These are phyloP conservation scores for Kodamaea derodonti DNA, from an alignment of 1,139 yeast genomes.

Conservation along the genomic window DNA sequence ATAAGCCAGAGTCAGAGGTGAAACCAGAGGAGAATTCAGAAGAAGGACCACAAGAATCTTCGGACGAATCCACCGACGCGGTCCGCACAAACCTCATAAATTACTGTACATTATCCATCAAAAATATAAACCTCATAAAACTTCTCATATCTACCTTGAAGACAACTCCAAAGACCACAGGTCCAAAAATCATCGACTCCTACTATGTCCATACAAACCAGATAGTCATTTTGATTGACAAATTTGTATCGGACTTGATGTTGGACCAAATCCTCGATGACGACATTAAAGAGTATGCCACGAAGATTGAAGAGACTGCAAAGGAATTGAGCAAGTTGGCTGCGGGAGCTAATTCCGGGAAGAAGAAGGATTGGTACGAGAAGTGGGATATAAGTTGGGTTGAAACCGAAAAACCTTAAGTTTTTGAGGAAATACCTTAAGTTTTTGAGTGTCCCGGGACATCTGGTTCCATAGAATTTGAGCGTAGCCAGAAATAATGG, in stretches of 20 bases:
- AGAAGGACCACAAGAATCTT: slow-evolving; percentile 19
- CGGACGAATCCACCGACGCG: slow-evolving; percentile 17
- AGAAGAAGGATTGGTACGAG: slow-evolving; percentile 48
- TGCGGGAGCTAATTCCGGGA: slow-evolving; percentile 29
- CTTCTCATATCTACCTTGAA: slow-evolving; percentile 54
- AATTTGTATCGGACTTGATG: slow-evolving; percentile 46
- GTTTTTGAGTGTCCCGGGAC: no score
- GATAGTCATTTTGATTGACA: slow-evolving; percentile 38
- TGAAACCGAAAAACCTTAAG: no score
- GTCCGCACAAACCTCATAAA: slow-evolving; percentile 23
- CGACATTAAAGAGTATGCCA: slow-evolving; percentile 23
- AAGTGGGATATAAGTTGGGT: slow-evolving; percentile 32
- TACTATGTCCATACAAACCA: slow-evolving; percentile 29
- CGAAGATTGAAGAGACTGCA: slow-evolving; percentile 26
- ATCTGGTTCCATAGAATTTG: no score
- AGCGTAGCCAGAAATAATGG: no score
- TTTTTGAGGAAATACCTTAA: no score
- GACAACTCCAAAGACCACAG: slow-evolving; percentile 44
- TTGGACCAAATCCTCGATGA: slow-evolving; percentile 36
- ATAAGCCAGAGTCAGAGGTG: slow-evolving; percentile 25
- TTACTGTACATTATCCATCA: slow-evolving; percentile 47
- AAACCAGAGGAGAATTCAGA: slow-evolving; percentile 22
- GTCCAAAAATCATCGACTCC: slow-evolving; percentile 32
- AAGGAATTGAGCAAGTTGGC: slow-evolving; percentile 31
- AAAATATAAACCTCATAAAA: slow-evolving; percentile 52